phyloP scores from a whole-genome alignment of 2,329 filamentous ascomycete species.

The Nothopassalora personata region DNA sequence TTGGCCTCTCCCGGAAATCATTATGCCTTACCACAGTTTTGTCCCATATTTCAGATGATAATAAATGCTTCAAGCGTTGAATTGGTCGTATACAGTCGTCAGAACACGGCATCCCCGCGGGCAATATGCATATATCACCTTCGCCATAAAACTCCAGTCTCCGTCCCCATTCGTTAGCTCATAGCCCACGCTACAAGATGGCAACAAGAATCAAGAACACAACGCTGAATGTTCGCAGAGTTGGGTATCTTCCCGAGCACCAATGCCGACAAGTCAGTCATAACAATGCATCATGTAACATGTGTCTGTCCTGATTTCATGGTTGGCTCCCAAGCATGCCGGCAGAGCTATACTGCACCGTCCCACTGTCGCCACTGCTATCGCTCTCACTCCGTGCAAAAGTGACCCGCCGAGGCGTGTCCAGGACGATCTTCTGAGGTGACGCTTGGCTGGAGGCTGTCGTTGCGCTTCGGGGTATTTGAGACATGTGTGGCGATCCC shows the following conservation, averaged over 20 bases:
- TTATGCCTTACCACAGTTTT: too few relatives aligned
- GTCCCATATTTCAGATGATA: background rate
- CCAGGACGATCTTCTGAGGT: slow-evolving; percentile 20
- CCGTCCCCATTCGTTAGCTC: background rate
- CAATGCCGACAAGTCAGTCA: slow-evolving; percentile 9
- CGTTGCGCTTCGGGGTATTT: slow-evolving; percentile 33
- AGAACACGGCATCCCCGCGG: background rate
- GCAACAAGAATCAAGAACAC: slow-evolving; percentile 3
- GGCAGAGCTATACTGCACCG: slow-evolving; percentile 9
- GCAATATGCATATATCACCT: background rate
- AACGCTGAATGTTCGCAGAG: slow-evolving; percentile 5
- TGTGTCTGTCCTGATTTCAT: slow-evolving; percentile 7
- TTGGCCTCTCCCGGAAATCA: too few relatives aligned
- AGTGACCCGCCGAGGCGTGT: slow-evolving; percentile 23
- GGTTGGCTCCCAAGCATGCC: slow-evolving; percentile 8
- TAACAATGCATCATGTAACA: slow-evolving; percentile 7
- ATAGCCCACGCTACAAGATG: background rate
- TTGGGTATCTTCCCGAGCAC: slow-evolving; percentile 18
- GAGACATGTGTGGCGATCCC: slow-evolving; percentile 46
- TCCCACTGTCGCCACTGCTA: slow-evolving; percentile 7
- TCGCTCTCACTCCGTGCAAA: slow-evolving; percentile 28
- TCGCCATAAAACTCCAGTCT: background rate
- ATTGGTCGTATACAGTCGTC: background rate
- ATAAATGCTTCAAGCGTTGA: background rate
- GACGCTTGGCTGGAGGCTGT: slow-evolving; percentile 20